Evolutionary conservation across 306 rosid genomes (phyloP).

Genomic region (Cicer cuneatum): DNA sequence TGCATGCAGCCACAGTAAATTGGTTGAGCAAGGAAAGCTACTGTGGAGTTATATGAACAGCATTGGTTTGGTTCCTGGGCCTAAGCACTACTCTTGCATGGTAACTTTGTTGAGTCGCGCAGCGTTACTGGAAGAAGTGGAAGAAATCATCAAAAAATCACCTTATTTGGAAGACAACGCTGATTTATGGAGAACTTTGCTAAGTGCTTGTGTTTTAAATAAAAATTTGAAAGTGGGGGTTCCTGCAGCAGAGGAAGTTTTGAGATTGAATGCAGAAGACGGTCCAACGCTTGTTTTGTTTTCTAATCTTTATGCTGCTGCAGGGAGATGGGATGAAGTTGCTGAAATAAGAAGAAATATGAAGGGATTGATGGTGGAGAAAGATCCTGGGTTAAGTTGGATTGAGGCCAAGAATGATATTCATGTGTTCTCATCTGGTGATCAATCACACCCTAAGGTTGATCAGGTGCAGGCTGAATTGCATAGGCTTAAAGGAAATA

Average conservation of each 20-base stretch:
- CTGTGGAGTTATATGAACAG: conserved; percentile 71
- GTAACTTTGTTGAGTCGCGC: conserved; percentile 76
- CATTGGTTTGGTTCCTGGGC: conserved; percentile 65
- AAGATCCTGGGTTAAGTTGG: conserved; percentile 85
- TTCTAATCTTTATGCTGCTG: conserved; percentile 76
- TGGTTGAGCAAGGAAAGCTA: conserved; percentile 62
- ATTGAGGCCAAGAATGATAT: conserved; percentile 66
- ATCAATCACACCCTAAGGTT: conserved; percentile 58
- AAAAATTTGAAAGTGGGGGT: conserved; percentile 72
- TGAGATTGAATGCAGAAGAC: conserved; percentile 65
- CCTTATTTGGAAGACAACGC: conserved; percentile 58
- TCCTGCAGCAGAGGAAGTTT: conserved; percentile 67
- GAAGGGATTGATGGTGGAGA: conserved; percentile 54
- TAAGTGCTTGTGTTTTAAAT: conserved; percentile 69
- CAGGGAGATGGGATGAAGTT: conserved; percentile 68
- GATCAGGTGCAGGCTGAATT: conserved; percentile 62
- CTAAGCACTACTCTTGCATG: conserved; percentile 90
- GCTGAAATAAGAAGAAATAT: conserved; percentile 69
- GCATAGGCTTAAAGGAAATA: conserved; percentile 62
- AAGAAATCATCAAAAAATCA: conserved; percentile 63
- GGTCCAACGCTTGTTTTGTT: conserved; percentile 73
- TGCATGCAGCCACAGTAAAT: conserved; percentile 72
- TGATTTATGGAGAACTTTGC: conserved; percentile 80
- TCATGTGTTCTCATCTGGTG: conserved; percentile 70
- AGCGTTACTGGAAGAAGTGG: conserved; percentile 68